phyloP scores from a whole-genome alignment of 345 rosid genomes.

The Pelargonium nanum region DNA sequence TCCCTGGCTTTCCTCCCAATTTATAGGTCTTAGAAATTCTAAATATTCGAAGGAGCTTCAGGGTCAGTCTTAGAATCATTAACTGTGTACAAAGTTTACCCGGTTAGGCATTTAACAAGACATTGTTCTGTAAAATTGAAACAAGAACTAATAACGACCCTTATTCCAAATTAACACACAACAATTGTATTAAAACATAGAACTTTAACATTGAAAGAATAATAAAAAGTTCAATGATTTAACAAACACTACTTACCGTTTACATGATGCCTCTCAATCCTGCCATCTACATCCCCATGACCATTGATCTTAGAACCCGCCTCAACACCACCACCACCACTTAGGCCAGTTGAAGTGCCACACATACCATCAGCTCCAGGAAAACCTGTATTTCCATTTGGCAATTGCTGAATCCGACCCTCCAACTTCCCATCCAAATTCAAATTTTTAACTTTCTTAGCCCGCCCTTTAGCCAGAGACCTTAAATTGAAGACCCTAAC shows the following conservation, averaged over 20 bases:
- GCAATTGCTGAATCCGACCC: constrained; percentile 19
- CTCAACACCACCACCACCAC: constrained; percentile 5
- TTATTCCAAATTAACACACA: background rate
- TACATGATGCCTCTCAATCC: constrained; percentile 32
- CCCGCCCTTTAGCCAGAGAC: constrained; percentile 41
- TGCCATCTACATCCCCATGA: constrained; percentile 31
- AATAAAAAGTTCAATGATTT: background rate
- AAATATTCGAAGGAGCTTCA: background rate
- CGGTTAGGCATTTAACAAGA: background rate
- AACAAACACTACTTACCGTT: constrained; percentile 31
- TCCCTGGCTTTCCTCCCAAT: background rate
- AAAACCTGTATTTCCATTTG: constrained; percentile 30
- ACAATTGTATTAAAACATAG: background rate
- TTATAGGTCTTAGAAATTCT: background rate
- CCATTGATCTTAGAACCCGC: constrained; percentile 19
- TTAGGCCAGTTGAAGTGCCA: background rate
- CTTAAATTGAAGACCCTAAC: constrained; percentile 51
- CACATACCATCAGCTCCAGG: background rate
- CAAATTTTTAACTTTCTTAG: constrained; percentile 29
- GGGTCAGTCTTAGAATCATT: background rate
- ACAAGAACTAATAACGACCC: too few relatives aligned
- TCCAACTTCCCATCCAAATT: constrained; percentile 20
- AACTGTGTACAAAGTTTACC: background rate
- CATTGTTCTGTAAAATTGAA: background rate
- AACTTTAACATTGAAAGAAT: background rate